Percentiles rank a stretch among this genome's conserved stretches.
Evolutionary conservation across 1,139 yeast genomes (phyloP).

Genomic region (Geotrichum candidum): DNA sequence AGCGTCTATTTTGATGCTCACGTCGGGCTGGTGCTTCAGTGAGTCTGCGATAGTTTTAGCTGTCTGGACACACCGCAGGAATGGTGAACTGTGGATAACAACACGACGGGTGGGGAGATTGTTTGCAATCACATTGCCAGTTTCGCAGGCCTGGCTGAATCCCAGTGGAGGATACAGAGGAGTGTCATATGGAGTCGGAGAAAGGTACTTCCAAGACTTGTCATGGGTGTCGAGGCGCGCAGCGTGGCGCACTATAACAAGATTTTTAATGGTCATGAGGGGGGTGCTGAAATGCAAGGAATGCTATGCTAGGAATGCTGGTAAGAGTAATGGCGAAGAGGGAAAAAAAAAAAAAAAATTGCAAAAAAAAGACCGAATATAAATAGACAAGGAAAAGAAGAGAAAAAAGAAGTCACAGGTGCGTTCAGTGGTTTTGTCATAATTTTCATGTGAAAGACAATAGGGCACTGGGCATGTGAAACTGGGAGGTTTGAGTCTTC

Average conservation of each 20-base stretch:
- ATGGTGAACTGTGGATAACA: conserved; percentile 36
- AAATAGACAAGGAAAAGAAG: background rate
- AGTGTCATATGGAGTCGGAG: conserved; percentile 37
- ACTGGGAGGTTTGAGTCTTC: background rate
- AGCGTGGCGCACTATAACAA: conserved; percentile 36
- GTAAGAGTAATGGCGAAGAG: background rate
- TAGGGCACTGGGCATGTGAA: background rate
- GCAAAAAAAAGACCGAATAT: too few relatives aligned
- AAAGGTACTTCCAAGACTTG: conserved; percentile 29
- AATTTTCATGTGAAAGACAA: background rate
- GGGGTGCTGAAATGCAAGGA: background rate
- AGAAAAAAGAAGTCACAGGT: background rate
- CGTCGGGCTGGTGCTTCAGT: background rate
- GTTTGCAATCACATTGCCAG: conserved; percentile 19
- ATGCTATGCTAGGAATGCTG: background rate
- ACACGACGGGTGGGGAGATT: conserved; percentile 17
- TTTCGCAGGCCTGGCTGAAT: conserved; percentile 26
- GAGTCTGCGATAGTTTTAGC: conserved; percentile 25
- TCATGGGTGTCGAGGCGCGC: conserved; percentile 33
- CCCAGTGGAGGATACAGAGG: conserved; percentile 34
- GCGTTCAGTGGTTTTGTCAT: background rate
- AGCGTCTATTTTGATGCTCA: conserved; percentile 31
- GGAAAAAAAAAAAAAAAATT: background rate
- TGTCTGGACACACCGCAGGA: conserved; percentile 38
- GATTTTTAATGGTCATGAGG: conserved; percentile 16